Percentiles rank a stretch among this genome's conserved stretches.
Evolutionary conservation across 768 basidiomycete species (phyloP).

Genomic region (Panus rudis): DNA sequence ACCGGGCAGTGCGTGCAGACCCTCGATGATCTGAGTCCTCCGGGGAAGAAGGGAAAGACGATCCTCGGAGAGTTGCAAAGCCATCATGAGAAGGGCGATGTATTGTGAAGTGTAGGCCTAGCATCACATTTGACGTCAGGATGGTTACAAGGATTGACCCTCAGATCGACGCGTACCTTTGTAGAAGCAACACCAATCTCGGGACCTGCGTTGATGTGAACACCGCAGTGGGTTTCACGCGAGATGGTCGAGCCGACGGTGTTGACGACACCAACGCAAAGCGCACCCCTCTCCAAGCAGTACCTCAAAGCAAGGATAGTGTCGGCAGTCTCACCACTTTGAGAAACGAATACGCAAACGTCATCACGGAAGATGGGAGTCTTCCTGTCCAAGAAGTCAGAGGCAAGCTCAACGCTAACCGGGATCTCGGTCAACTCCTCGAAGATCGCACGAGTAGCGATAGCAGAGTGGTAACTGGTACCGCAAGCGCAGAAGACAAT

Average conservation of each 20-base stretch:
- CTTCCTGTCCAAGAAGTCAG: constrained; percentile 97
- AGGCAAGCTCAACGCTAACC: constrained; percentile 92
- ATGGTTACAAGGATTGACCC: neutral
- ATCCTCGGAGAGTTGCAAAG: constrained; percentile 96
- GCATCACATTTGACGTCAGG: constrained; percentile 1
- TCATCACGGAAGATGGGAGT: constrained; percentile 99
- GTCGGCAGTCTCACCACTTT: constrained; percentile 98
- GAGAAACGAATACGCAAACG: constrained; percentile 91
- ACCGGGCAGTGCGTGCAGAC: constrained; percentile 80
- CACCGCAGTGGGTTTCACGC: constrained; percentile 97
- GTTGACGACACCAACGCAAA: constrained; percentile 97
- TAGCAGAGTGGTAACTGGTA: constrained; percentile 94
- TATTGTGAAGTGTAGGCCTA: constrained; percentile 99
- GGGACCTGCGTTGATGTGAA: constrained; percentile 98
- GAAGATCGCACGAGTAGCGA: constrained; percentile 96
- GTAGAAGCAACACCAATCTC: constrained; percentile 99
- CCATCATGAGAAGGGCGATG: constrained; percentile 96
- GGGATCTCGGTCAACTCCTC: constrained; percentile 99
- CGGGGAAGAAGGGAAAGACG: constrained; percentile 89
- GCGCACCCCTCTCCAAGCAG: constrained; percentile 92
- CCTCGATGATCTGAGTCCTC: constrained; percentile 88
- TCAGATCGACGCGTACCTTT: constrained; percentile 60
- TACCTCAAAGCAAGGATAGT: constrained; percentile 95
- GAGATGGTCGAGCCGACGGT: constrained; percentile 97
- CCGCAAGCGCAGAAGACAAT: constrained; percentile 99